Percentiles rank a stretch among this genome's conserved stretches.
Evolutionary conservation across 1,284 basidiomycete genomes (phyloP).

Genomic region (Caloboletus firmus): DNA sequence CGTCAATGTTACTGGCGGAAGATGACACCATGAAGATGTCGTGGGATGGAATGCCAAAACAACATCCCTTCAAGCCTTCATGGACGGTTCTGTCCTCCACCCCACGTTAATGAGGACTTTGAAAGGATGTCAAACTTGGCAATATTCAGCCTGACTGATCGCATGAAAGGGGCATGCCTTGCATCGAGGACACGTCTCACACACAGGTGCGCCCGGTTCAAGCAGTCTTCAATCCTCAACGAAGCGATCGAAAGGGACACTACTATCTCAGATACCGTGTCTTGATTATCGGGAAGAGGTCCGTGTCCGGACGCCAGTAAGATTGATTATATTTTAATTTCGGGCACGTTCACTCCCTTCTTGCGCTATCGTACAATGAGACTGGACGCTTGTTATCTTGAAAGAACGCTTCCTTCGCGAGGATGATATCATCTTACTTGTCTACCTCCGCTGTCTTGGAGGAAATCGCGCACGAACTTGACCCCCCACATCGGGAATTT

Average conservation of each 20-base stretch:
- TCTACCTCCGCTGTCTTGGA: background rate
- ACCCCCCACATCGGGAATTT: background rate
- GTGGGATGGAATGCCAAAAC: background rate
- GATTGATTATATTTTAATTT: background rate
- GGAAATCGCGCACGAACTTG: background rate
- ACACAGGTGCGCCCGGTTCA: background rate
- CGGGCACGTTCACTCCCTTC: background rate
- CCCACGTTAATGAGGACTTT: background rate
- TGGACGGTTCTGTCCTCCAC: background rate
- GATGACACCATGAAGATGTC: too few relatives aligned
- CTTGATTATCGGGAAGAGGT: background rate
- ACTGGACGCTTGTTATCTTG: constrained; percentile 1
- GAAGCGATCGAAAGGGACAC: background rate
- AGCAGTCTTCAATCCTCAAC: background rate
- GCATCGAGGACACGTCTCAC: background rate
- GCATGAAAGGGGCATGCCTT: background rate
- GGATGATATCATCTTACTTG: background rate
- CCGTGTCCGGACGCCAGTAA: background rate
- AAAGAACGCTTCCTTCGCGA: background rate
- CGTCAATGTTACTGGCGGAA: background rate
- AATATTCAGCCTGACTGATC: background rate
- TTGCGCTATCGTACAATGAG: background rate
- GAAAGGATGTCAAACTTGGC: background rate
- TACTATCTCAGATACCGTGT: background rate
- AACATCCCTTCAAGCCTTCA: too few relatives aligned